Evolutionary conservation across 108 stramenopile genomes (phyloP).

Genomic region (Nannochloropsis oceanica): DNA sequence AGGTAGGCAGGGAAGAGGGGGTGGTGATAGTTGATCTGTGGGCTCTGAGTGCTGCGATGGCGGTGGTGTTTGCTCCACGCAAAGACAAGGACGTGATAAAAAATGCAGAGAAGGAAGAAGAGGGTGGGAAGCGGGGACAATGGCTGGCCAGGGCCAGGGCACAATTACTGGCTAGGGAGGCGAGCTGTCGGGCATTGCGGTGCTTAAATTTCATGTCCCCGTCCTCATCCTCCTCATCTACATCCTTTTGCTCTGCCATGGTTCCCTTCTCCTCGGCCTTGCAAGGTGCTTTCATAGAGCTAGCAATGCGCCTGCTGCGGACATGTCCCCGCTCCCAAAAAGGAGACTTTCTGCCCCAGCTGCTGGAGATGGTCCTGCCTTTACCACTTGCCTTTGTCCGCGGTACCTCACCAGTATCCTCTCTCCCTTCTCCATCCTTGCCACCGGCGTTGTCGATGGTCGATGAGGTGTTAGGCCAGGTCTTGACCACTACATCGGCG

Average conservation of each 20-base stretch:
- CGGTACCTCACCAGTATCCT: neutral
- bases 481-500: neutral
- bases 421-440: neutral
- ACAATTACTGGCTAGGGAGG: neutral
- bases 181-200: neutral
- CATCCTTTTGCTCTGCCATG: neutral
- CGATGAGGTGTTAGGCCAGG: neutral
- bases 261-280: neutral
- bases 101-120: neutral
- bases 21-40: neutral
- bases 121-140: neutral
- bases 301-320: neutral
- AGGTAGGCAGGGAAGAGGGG: neutral
- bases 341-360: neutral
- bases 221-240: neutral
- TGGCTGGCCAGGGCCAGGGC: neutral
- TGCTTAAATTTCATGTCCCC: neutral
- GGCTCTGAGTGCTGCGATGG: neutral
- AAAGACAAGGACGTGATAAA: neutral
- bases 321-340: neutral
- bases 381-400: neutral
- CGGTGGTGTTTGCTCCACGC: neutral
- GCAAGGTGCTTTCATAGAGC: neutral
- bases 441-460: neutral
- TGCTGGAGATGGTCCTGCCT: neutral